Evolutionary conservation across 805 yeast genomes (phyloP), one percentile per base, ranked within the genome.

Genomic region (Metschnikowia aberdeeniae): DNA sequence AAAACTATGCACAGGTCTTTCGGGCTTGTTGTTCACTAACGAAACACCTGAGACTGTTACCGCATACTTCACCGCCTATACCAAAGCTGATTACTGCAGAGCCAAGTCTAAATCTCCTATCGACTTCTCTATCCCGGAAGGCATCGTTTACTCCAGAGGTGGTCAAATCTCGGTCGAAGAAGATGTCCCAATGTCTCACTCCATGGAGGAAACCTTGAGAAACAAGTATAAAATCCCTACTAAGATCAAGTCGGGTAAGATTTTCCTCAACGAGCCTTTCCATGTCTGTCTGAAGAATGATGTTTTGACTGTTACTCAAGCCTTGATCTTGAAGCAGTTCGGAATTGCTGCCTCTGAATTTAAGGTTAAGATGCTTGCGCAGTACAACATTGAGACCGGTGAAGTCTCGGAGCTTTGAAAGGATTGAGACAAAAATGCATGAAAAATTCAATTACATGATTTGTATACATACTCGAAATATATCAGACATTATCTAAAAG

Each of bases 151-250:
- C 66, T 87, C 98, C 17, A 84, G 97, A 63, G 99, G 97, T 58
- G 99, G 99, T 19, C 95, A 88, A 68, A 72, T 90, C 42, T 76
- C 96, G 27, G 68, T 64, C 20, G 97, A 89, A 61, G 98, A 93
- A 53, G 99, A 93, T 66, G 89, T 93, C 17, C 96, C 97, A 56
- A 83, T 93, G 86, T 84, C 95, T 10, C 99, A 93, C 64, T 89
- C 98, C 5, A 77, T 95, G 70, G 99, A 93, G 68, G 88, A 89
- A 59, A 88, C 96, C 34, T 67, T 93, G 60, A 85, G 99, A 75
- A 86, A 82, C 66, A 86, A 86, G 62, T 82, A 82, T 55, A 90
- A 92, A 62, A 80, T 93, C 56, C 98, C 99, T 56, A 90, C 98
- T 4, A 84, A 81, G 61, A 86, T 93, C 54, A 86, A 85, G 61